Conservation (phyloP, 306 rosid genomes). For the Myrica gale region DNA sequence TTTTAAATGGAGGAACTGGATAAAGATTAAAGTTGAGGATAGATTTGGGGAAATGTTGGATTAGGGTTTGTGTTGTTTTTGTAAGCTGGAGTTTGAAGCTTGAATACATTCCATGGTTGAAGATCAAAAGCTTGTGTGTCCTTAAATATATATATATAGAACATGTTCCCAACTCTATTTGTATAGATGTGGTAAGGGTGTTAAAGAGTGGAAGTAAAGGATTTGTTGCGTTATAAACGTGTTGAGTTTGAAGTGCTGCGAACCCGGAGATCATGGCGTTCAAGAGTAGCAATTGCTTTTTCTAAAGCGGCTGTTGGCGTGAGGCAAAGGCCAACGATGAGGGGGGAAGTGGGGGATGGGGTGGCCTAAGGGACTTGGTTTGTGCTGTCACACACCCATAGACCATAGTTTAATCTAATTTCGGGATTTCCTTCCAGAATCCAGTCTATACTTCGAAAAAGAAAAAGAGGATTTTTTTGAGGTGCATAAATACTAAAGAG, state of each 20-base stretch:
- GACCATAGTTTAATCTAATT: too few relatives aligned
- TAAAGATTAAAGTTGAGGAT: slow-evolving; percentile 6
- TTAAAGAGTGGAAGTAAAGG: slow-evolving; percentile 22
- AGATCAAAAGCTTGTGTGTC: too few relatives aligned
- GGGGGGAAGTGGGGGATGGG: slow-evolving; percentile 15
- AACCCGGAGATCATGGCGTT: slow-evolving; percentile 24
- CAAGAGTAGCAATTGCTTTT: slow-evolving; percentile 12
- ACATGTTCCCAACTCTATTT: too few relatives aligned
- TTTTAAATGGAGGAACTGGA: slow-evolving; percentile 28
- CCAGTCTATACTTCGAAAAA: too few relatives aligned
- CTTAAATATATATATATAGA: too few relatives aligned
- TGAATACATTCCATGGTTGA: too few relatives aligned
- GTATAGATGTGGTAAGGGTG: too few relatives aligned
- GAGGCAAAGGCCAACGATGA: slow-evolving; percentile 39
- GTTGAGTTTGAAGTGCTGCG: slow-evolving; percentile 20
- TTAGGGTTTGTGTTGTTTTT: slow-evolving; percentile 35
- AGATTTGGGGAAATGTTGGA: slow-evolving; percentile 12
- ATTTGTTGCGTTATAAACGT: slow-evolving; percentile 31
- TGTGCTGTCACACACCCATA: slow-evolving; percentile 34
- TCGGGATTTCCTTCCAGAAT: too few relatives aligned
- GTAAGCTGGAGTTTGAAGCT: slow-evolving; percentile 27
- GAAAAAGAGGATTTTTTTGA: too few relatives aligned
- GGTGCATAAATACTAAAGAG: too few relatives aligned
- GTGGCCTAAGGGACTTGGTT: neutral
- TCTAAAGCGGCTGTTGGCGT: slow-evolving; percentile 26